Percentiles rank a stretch among this genome's conserved stretches.
Evolutionary conservation across 805 yeast genomes (phyloP).

Genomic region (Priceomyces fermenticarens): DNA sequence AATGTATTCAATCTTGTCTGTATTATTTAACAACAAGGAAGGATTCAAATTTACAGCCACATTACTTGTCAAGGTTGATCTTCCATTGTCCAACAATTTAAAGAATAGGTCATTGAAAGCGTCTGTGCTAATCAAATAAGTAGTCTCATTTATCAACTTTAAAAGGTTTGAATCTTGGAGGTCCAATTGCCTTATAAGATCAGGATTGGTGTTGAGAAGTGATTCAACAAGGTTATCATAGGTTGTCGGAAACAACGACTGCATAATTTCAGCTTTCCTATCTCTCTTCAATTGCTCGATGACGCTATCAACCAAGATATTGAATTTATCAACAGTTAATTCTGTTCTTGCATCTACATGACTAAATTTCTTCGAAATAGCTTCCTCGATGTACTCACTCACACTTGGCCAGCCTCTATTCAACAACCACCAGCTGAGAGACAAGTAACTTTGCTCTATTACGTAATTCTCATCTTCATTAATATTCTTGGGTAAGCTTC

Average conservation of each 20-base stretch:
- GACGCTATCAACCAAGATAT: slow-evolving; percentile 22
- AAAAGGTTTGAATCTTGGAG: slow-evolving; percentile 33
- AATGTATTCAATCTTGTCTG: slow-evolving; percentile 16
- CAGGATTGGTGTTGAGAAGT: slow-evolving; percentile 47
- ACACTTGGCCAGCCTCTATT: slow-evolving; percentile 78
- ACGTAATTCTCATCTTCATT: slow-evolving; percentile 42
- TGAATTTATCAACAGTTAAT: slow-evolving; percentile 60
- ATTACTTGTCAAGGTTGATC: slow-evolving; percentile 33
- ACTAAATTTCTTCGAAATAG: slow-evolving; percentile 60
- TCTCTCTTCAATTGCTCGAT: slow-evolving; percentile 17
- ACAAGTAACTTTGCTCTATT: slow-evolving; percentile 77
- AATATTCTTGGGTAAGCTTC: slow-evolving; percentile 17
- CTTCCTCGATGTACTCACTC: slow-evolving; percentile 48
- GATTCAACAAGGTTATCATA: slow-evolving; percentile 42
- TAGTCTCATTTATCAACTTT: slow-evolving; percentile 46
- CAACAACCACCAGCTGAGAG: slow-evolving; percentile 91
- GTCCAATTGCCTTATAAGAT: slow-evolving; percentile 35
- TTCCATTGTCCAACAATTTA: slow-evolving; percentile 29
- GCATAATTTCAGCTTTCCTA: slow-evolving; percentile 13
- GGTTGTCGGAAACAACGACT: slow-evolving; percentile 35
- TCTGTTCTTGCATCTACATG: slow-evolving; percentile 71
- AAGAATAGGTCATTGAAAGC: slow-evolving; percentile 28
- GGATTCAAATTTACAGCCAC: slow-evolving; percentile 26
- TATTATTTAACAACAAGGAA: slow-evolving; percentile 6
- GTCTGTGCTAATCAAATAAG: slow-evolving; percentile 35